Evolutionary conservation across 2,329 filamentous ascomycete species (phyloP), one percentile per base, ranked within the genome.

Genomic region (Gnomoniopsis sp.): DNA sequence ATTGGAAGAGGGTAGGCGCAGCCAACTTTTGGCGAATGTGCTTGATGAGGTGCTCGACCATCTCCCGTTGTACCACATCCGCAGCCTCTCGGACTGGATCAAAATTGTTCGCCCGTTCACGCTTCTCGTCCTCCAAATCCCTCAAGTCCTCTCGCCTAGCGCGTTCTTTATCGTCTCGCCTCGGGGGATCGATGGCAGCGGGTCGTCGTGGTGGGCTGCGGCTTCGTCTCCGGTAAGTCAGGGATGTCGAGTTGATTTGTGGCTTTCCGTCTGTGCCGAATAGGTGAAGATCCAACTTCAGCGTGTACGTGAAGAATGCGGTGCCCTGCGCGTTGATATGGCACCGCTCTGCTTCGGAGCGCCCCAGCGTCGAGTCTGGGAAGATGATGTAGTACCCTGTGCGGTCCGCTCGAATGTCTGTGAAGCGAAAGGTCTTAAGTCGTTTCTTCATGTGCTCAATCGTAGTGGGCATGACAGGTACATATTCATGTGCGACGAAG

Each of bases 311-410:
- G 76, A 99, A 99, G 63, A 99, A 85, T 6, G 89, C 84, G 47
- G 88, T 88, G 70, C 89, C 88, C 70, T 97, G 88, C 64, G 90
- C 92, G 53, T 87, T 83, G 55, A 85, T 81, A 71, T 86, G 93
- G 70, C 93, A 97, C 62, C 89, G 83, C 65, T 90, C 88, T 0
- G 91, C 88, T 73, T 97, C 92, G 57, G 87, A 80, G 66, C 92
- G 88, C 2, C 93, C 93, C 10, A 82, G 79, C 56, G 84, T 83
- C 1, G 86, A 90, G 66, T 93, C 88, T 53, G 90, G 85, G 68
- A 99, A 99, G n/a, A 92, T 79, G 54, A 98, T 86, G 70, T 91
- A 98, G 72, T 97, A 99, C 0, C 95, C 95, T 0, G 86, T 88
- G 59, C 85, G 85, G 71, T 99, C 95, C 60, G 90, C 86, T 36